These are phyloP conservation scores for Saposhnikovia divaricata DNA, from an alignment of 129 eudicot species.

Conservation along the genomic window DNA sequence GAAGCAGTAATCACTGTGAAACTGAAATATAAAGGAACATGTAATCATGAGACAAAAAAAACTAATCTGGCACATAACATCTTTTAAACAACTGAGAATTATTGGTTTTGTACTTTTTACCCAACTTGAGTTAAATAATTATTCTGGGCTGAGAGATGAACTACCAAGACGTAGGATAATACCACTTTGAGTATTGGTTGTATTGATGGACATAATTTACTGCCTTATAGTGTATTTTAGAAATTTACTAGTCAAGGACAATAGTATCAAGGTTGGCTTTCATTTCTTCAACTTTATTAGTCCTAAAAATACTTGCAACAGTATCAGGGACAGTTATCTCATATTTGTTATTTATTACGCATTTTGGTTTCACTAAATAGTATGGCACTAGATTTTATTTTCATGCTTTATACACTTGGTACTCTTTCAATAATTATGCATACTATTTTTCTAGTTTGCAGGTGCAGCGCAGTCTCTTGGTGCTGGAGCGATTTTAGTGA, in stretches of 20 bases:
- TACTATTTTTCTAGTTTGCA: conserved; percentile 52
- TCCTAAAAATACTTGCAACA: not conserved
- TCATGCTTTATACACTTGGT: not conserved
- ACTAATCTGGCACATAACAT: not conserved
- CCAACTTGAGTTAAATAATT: not conserved
- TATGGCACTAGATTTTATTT: not conserved
- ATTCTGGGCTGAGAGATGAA: not conserved
- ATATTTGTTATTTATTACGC: not conserved
- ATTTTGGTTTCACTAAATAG: not conserved
- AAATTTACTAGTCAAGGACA: not conserved
- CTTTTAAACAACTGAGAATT: not conserved
- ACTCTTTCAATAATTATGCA: not conserved
- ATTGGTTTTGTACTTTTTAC: not conserved
- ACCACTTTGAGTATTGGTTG: not conserved
- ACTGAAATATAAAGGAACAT: not conserved
- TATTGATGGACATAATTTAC: not conserved
- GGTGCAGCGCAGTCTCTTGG: conserved; percentile 96
- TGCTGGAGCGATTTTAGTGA: conserved; percentile 84
- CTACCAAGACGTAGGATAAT: not conserved
- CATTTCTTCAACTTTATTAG: not conserved
- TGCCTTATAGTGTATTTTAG: not conserved
- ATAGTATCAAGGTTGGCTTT: not conserved
- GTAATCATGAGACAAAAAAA: not conserved
- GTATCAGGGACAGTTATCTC: not conserved
- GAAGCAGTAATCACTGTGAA: not conserved